Evolutionary conservation across 228 moss, liverwort and hornwort species (phyloP).

Genomic region (Sphagnum magellanicum): DNA sequence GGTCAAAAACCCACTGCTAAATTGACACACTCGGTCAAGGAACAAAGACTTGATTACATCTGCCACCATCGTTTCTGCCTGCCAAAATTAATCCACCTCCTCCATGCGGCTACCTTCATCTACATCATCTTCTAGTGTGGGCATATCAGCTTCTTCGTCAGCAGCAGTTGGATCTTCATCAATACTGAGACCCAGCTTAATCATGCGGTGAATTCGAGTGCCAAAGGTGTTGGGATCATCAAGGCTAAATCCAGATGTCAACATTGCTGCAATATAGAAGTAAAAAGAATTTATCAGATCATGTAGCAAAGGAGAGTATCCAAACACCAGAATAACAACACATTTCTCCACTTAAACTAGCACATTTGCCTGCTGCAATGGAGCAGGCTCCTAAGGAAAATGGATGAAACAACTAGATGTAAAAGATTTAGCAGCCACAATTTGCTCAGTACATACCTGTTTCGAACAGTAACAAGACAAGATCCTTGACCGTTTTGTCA

Average conservation of each 20-base stretch:
- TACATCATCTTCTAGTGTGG: constrained; percentile 44
- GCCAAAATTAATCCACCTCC: constrained; percentile 50
- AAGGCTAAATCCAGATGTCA: constrained; percentile 69
- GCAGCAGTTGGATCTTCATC: constrained; percentile 32
- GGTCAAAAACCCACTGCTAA: too few species aligned
- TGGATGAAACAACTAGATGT: background rate
- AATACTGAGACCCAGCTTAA: constrained; percentile 68
- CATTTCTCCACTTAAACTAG: too few species aligned
- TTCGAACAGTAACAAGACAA: constrained; percentile 51
- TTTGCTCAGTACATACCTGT: constrained; percentile 13
- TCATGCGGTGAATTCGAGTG: constrained; percentile 66
- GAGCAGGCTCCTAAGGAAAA: background rate
- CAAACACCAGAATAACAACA: too few species aligned
- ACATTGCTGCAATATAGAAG: constrained; percentile 13
- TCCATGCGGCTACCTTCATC: constrained; percentile 79
- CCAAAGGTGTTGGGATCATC: constrained; percentile 76
- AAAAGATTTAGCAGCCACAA: background rate
- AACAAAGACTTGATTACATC: too few species aligned
- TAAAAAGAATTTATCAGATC: background rate
- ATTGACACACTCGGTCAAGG: too few species aligned
- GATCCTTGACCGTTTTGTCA: constrained; percentile 74
- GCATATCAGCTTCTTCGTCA: constrained; percentile 52
- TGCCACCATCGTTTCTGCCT: too few species aligned
- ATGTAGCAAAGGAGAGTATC: background rate
- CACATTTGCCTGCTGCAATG: too few species aligned